These are phyloP conservation scores for Penicillium sumatraense DNA, from an alignment of 2,329 filamentous ascomycete species.

Conservation along the genomic window DNA sequence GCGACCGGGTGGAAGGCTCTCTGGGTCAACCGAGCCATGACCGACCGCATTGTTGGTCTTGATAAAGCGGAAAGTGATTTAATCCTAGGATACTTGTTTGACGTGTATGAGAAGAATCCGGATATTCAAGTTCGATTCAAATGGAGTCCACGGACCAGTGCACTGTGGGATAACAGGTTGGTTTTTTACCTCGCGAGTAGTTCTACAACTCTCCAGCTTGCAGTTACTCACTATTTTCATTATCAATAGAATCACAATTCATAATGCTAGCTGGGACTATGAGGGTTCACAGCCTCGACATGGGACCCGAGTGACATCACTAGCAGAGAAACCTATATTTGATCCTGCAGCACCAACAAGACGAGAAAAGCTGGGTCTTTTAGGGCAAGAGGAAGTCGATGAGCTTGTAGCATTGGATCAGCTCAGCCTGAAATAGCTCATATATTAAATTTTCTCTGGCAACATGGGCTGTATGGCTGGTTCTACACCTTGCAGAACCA, in stretches of 20 bases:
- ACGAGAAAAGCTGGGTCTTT: conserved; percentile 67
- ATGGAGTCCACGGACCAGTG: conserved; percentile 70
- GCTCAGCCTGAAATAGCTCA: conserved; percentile 5
- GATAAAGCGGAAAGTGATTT: conserved; percentile 71
- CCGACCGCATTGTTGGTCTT: conserved; percentile 68
- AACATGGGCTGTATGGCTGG: too few species aligned
- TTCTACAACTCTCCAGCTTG: not conserved
- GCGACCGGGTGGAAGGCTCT: conserved; percentile 76
- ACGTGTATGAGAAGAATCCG: conserved; percentile 71
- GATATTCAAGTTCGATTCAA: conserved; percentile 75
- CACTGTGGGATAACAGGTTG: conserved; percentile 72
- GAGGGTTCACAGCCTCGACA: conserved; percentile 69
- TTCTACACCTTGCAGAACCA: too few species aligned
- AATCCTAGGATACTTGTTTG: conserved; percentile 68
- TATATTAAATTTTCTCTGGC: too few species aligned
- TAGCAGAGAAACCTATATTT: conserved; percentile 74
- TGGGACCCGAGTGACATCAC: conserved; percentile 71
- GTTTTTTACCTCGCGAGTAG: conserved; percentile 21
- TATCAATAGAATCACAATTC: conserved; percentile 66
- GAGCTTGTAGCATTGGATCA: conserved; percentile 19
- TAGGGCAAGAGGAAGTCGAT: conserved; percentile 59
- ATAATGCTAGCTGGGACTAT: conserved; percentile 77
- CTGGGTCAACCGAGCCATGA: conserved; percentile 74
- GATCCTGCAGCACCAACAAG: conserved; percentile 67
- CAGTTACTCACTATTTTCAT: not conserved